Conservation (phyloP, 2,329 filamentous ascomycete genomes). For the Aphanoascus verrucosus region DNA sequence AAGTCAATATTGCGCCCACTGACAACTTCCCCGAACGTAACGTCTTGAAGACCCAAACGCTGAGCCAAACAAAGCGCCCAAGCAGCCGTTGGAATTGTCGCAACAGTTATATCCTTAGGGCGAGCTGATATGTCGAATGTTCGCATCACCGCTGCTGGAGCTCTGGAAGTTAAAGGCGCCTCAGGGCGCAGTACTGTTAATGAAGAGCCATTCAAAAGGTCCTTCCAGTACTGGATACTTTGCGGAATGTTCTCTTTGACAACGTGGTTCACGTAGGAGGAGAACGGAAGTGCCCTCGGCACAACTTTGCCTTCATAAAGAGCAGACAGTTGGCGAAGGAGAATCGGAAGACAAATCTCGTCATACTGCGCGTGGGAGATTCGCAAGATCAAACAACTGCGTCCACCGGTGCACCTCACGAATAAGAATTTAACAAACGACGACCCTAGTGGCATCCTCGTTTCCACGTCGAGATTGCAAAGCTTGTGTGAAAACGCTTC, state of each 20-base stretch:
- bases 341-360: conserved; percentile 48
- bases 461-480: conserved; percentile 42
- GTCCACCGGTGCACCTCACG: conserved; percentile 25
- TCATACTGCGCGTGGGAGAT: conserved; percentile 56
- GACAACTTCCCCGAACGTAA: conserved; percentile 52
- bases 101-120: conserved; percentile 44
- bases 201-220: conserved; percentile 42
- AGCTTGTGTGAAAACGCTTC: conserved; percentile 39
- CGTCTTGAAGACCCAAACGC: conserved; percentile 39
- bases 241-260: conserved; percentile 23
- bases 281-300: conserved; percentile 27
- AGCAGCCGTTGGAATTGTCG: conserved; percentile 49
- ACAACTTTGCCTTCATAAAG: conserved; percentile 32
- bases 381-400: conserved; percentile 42
- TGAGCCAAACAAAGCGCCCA: conserved; percentile 50
- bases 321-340: conserved; percentile 45
- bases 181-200: conserved; percentile 23
- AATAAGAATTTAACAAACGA: conserved; percentile 47
- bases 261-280: conserved; percentile 26
- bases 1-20: conserved; percentile 49
- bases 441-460: conserved; percentile 44
- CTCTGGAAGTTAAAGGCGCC: conserved; percentile 5
- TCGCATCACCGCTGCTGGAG: conserved; percentile 4
- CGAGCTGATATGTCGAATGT: conserved; percentile 39
- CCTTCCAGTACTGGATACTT: conserved; percentile 46